Conservation (phyloP, 305 asterid genomes). For the Solanum hybrid region DNA sequence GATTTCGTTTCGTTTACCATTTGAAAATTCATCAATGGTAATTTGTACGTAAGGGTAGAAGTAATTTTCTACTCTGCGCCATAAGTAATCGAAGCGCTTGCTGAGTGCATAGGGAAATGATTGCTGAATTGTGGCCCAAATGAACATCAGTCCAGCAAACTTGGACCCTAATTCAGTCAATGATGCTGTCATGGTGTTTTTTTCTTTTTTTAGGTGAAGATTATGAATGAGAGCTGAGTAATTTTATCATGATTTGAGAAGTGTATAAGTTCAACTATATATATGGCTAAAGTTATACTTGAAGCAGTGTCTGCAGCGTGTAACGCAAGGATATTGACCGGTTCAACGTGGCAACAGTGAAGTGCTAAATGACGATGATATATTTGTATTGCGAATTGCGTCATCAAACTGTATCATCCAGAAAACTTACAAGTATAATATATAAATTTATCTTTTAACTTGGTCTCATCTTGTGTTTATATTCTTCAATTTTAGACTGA, state of each 20-base stretch:
- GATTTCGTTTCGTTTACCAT: conserved; percentile 9
- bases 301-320: neutral
- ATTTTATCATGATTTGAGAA: neutral
- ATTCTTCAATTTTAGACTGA: rapidly evolving
- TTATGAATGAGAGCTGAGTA: neutral
- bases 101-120: neutral
- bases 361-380: neutral
- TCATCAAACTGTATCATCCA: neutral
- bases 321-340: neutral
- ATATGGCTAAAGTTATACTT: neutral
- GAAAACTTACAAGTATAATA: neutral
- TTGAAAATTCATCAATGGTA: conserved; percentile 4
- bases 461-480: neutral
- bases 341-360: neutral
- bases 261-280: neutral
- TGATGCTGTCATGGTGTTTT: neutral
- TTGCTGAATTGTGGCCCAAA: conserved; percentile 10
- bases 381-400: neutral
- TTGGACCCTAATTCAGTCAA: conserved; percentile 5
- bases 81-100: neutral
- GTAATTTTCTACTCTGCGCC: neutral
- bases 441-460: neutral
- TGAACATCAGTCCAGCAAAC: conserved; percentile 10
- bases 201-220: neutral
- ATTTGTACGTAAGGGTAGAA: conserved; percentile 7